Percentiles rank a stretch among this genome's conserved stretches.
phyloP scores from a whole-genome alignment of 257 asterid species.

The Ilex asprella region DNA sequence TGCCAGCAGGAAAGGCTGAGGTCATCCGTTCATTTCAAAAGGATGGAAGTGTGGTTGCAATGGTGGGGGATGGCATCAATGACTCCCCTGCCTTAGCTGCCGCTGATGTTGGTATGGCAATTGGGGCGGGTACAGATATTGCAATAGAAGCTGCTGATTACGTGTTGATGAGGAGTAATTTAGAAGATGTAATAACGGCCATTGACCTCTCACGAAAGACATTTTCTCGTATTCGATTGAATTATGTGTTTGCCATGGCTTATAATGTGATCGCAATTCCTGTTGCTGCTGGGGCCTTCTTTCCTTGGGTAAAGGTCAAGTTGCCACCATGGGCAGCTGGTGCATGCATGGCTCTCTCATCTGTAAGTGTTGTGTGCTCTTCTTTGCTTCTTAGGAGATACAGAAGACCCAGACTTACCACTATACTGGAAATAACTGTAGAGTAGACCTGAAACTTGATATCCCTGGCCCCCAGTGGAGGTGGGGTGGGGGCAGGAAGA shows the following conservation, averaged over 20 bases:
- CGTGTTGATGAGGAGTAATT: constrained; percentile 81
- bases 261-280: constrained; percentile 87
- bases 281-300: constrained; percentile 78
- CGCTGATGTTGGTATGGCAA: constrained; percentile 98
- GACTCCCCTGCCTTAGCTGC: constrained; percentile 99
- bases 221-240: constrained; percentile 61
- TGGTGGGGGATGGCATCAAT: constrained; percentile 98
- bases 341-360: constrained; percentile 97
- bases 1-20: constrained; percentile 99
- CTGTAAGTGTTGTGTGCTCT: constrained; percentile 93
- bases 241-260: constrained; percentile 83
- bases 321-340: constrained; percentile 99
- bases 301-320: constrained; percentile 56
- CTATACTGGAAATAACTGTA: constrained; percentile 73
- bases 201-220: constrained; percentile 93
- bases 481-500: neutral
- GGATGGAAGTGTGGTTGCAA: constrained; percentile 76
- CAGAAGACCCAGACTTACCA: constrained; percentile 84
- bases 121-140: constrained; percentile 97
- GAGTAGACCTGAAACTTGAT: constrained; percentile 35
- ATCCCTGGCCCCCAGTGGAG: neutral
- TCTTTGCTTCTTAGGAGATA: constrained; percentile 87
- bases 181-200: constrained; percentile 95
- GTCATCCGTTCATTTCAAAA: constrained; percentile 76
- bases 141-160: constrained; percentile 98